These are phyloP conservation scores for Mycosarcoma mackinlayi DNA, from an alignment of 1,284 basidiomycete species.

Conservation along the genomic window DNA sequence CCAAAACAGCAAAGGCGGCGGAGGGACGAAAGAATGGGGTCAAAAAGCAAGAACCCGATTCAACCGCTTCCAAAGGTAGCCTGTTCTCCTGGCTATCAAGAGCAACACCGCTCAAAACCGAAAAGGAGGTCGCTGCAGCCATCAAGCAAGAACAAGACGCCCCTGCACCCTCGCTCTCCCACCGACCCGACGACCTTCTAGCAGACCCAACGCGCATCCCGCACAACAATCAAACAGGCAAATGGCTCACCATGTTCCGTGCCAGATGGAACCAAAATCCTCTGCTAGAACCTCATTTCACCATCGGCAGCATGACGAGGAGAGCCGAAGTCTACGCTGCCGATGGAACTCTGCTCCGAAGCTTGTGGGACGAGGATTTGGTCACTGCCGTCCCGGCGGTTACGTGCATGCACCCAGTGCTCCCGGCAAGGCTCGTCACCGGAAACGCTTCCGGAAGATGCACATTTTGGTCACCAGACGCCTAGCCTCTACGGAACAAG, in stretches of 20 bases:
- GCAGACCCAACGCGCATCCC: conserved; percentile 39
- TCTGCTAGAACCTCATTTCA: conserved; percentile 57
- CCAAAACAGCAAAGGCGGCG: not conserved
- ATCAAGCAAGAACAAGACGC: conserved; percentile 24
- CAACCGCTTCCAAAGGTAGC: not conserved
- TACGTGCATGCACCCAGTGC: conserved; percentile 59
- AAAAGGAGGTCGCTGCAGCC: conserved; percentile 21
- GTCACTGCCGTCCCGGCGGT: conserved; percentile 66
- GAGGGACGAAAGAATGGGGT: conserved; percentile 13
- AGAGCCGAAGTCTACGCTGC: conserved; percentile 59
- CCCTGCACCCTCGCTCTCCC: not conserved
- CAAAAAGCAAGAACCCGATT: conserved; percentile 30
- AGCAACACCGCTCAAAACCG: conserved; percentile 33
- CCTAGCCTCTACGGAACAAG: not conserved
- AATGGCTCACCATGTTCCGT: conserved; percentile 67
- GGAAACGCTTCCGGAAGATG: conserved; percentile 61
- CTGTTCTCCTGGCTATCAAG: conserved; percentile 27
- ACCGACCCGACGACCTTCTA: conserved; percentile 48
- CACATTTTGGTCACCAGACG: conserved; percentile 52
- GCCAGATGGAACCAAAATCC: conserved; percentile 61
- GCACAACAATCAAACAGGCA: conserved; percentile 67
- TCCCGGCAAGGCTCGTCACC: conserved; percentile 50
- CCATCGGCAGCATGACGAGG: conserved; percentile 64
- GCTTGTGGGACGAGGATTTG: conserved; percentile 60
- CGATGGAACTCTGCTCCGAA: conserved; percentile 54